A percentile compares a stretch with the other conserved stretches of the same genome.
Evolutionary conservation across 352 stramenopile genomes (phyloP).

Genomic region (Aphanomyces astaci): DNA sequence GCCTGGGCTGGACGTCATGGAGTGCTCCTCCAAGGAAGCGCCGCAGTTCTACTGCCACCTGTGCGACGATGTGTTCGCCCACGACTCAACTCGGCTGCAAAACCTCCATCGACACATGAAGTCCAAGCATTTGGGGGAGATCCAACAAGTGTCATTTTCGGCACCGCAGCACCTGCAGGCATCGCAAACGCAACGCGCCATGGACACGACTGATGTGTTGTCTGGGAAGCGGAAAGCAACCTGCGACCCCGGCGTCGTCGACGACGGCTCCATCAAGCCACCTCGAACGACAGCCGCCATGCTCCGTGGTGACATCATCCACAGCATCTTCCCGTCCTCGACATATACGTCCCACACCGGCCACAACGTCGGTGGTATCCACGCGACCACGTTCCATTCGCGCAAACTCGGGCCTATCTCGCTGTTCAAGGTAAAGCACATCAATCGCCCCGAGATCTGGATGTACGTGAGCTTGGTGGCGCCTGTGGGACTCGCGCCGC

Average conservation of each 20-base stretch:
- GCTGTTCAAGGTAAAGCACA: conserved; percentile 20
- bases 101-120: conserved; percentile 22
- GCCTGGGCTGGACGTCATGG: background rate
- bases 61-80: conserved; percentile 9
- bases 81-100: conserved; percentile 15
- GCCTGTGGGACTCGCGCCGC: background rate
- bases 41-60: conserved; percentile 18
- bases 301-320: background rate
- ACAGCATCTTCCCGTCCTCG: background rate
- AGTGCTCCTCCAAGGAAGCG: conserved; percentile 10
- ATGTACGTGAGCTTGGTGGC: conserved; percentile 20
- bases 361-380: background rate
- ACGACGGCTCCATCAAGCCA: background rate
- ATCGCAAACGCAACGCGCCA: background rate
- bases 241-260: background rate
- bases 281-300: background rate
- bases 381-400: conserved; percentile 6
- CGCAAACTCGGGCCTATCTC: conserved; percentile 4
- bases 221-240: conserved; percentile 4
- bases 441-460: conserved; percentile 20
- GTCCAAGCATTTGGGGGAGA: conserved; percentile 7
- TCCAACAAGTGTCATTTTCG: background rate
- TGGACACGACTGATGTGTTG: background rate
- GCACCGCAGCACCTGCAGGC: background rate
- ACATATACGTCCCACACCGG: background rate